Conservation (phyloP, 768 basidiomycete species). For the Lactarius deliciosus region DNA sequence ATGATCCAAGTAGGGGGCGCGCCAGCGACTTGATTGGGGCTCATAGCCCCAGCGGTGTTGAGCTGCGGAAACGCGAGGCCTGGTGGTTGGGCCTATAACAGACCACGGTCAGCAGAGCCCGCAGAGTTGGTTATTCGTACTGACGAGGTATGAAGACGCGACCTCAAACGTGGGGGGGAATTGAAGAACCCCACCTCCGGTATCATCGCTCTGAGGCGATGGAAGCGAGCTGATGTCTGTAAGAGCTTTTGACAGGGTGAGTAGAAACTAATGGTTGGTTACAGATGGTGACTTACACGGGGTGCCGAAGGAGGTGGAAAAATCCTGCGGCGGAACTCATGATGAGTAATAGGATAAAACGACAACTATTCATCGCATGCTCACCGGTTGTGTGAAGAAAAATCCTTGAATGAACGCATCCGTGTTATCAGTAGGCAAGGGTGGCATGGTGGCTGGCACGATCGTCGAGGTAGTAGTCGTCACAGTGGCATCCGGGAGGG, state of each 20-base stretch:
- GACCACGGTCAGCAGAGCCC: background rate
- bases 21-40: background rate
- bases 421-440: background rate
- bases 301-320: background rate
- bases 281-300: background rate
- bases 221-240: background rate
- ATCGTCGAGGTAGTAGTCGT: no score
- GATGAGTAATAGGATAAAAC: background rate
- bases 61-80: no score
- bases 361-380: background rate
- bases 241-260: background rate
- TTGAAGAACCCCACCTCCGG: background rate
- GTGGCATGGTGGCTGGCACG: no score
- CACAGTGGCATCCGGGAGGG: no score
- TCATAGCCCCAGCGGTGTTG: no score
- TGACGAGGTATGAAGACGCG: background rate
- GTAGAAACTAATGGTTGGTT: background rate
- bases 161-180: background rate
- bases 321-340: background rate
- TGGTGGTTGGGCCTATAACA: no score
- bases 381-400: background rate
- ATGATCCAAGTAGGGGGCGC: background rate
- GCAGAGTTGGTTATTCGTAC: background rate
- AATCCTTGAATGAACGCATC: rapidly evolving
- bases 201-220: background rate